A percentile compares a stretch with the other conserved stretches of the same genome.
Evolutionary conservation across 768 basidiomycete species (phyloP).

Genomic region (Tylopilus cervinicoccineus): DNA sequence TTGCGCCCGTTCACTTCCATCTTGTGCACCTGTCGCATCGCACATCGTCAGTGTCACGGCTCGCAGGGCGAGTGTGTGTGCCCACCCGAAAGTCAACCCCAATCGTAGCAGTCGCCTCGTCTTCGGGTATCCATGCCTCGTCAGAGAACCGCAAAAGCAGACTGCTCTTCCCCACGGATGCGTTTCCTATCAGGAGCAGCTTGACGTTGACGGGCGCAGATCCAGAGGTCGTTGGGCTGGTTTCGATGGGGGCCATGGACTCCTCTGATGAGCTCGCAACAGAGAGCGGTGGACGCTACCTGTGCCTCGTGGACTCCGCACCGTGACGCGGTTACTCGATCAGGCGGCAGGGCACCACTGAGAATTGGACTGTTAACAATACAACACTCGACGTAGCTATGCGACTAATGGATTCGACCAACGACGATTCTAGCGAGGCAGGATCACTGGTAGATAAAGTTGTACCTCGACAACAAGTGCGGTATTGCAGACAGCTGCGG

Average conservation of each 20-base stretch:
- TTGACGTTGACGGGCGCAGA: slow-evolving; percentile 61
- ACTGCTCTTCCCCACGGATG: slow-evolving; percentile 91
- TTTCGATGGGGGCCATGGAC: slow-evolving; percentile 18
- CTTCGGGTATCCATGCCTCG: slow-evolving; percentile 90
- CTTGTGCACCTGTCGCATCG: slow-evolving; percentile 71
- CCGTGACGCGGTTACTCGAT: slow-evolving; percentile 21
- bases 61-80: slow-evolving; percentile 1
- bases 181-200: slow-evolving; percentile 81
- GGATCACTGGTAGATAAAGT: slow-evolving; percentile 70
- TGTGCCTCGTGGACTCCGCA: slow-evolving; percentile 22
- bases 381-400: slow-evolving; percentile 9
- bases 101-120: slow-evolving; percentile 83
- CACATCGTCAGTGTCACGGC: not conserved
- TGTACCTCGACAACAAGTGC: slow-evolving; percentile 82
- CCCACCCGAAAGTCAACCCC: slow-evolving; percentile 82
- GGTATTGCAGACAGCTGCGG: slow-evolving; percentile 94
- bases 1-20: slow-evolving; percentile 81
- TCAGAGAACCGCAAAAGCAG: slow-evolving; percentile 93
- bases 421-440: not conserved
- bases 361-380: not conserved
- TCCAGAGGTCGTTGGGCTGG: slow-evolving; percentile 22
- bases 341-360: not conserved
- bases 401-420: not conserved
- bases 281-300: slow-evolving; percentile 1
- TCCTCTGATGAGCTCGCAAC: not conserved